phyloP scores from a whole-genome alignment of 164 flowering plant genomes.

The Umbellularia californica region DNA sequence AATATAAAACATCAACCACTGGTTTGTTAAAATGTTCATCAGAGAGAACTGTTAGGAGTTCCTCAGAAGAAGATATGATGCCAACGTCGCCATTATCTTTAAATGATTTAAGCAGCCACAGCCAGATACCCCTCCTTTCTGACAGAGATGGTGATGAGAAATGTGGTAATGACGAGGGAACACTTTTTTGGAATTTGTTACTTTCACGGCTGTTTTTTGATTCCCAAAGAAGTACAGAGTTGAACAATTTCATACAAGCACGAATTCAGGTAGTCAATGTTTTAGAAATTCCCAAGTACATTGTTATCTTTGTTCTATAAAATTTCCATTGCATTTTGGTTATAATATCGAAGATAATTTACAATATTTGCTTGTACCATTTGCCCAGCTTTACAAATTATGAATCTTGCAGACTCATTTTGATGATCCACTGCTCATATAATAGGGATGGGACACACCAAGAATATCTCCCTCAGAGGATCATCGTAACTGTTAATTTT shows the following conservation, averaged over 20 bases:
- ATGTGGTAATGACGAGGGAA: constrained; percentile 62
- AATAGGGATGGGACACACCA: too few relatives aligned
- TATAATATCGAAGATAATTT: not conserved
- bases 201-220: constrained; percentile 86
- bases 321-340: not conserved
- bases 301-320: not conserved
- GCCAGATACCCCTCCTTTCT: constrained; percentile 37
- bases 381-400: not conserved
- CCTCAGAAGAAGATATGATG: constrained; percentile 29
- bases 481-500: too few relatives aligned
- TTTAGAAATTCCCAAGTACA: not conserved
- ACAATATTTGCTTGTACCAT: not conserved
- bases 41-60: constrained; percentile 19
- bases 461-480: too few relatives aligned
- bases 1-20: constrained; percentile 22
- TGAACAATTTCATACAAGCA: constrained; percentile 46
- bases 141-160: constrained; percentile 56
- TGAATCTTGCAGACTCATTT: too few relatives aligned
- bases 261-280: constrained; percentile 66
- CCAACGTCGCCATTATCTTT: constrained; percentile 17
- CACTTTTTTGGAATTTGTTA: constrained; percentile 81
- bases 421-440: not conserved
- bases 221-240: constrained; percentile 44
- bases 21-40: constrained; percentile 15
- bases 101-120: constrained; percentile 35